Evolutionary conservation across 208 protist species (phyloP), one percentile per base, ranked within the genome.

Genomic region (Wallacemonas collosoma): DNA sequence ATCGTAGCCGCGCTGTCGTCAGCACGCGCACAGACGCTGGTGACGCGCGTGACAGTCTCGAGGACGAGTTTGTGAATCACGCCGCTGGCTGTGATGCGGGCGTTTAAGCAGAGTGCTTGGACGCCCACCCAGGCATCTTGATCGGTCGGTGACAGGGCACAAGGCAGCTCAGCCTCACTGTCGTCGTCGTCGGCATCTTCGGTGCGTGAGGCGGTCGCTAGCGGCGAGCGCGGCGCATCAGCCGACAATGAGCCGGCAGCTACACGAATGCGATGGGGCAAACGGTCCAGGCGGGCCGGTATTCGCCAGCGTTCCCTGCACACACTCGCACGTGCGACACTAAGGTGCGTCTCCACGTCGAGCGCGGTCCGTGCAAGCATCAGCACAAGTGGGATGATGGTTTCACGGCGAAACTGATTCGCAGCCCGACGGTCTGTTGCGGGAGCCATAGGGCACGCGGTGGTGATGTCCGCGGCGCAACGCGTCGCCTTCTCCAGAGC

Each of bases 41-140:
- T 40, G 51, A 41, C 38, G 47, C 55, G 55, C 4, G 60, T 65
- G 11, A 65, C 60, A 15, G 8, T 65, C 12, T 69, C 63, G 36
- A 75, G 39, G 8, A 79, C 71, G 8, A 57, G 70, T 14, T 66
- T 60, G 73, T 82, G 72, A 15, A 82, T 47, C 9, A 51, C 38
- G 53, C 79, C 63, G 6, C 43, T 45, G 41, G 69, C 72, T 1
- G 54, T 57, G 1, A 79, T 60, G 14, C 73, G 73, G 12, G 74
- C 38, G 39, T 58, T 57, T 15, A 74, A 50, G 68, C 68, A 75
- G 14, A 76, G 45, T 3, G 73, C 61, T n/a, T 68, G 43, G 26
- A 26, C 26, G 0, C 26, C 26, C 26, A 26, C 26, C 26, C 26
- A 26, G 26, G 26, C 26, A 26, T 26, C 26, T 26, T 26, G 26